These are phyloP conservation scores for Baudoinia panamericana DNA, from an alignment of 495 filamentous ascomycete species.

Conservation along the genomic window DNA sequence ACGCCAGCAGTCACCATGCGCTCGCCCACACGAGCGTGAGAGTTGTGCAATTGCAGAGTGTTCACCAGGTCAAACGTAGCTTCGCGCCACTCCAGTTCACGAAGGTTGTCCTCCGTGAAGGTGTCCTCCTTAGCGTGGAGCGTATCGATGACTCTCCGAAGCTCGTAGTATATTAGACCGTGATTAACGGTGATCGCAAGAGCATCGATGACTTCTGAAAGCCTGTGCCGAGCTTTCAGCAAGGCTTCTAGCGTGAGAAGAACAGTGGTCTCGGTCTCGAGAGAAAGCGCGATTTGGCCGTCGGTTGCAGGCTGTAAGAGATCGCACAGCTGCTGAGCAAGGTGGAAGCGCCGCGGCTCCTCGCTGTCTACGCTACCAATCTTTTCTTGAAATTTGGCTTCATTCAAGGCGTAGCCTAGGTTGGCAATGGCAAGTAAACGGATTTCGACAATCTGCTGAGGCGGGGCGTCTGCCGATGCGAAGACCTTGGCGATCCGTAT, in stretches of 20 bases:
- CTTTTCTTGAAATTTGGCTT: conserved; percentile 67
- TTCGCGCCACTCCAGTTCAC: conserved; percentile 77
- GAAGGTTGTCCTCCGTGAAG: conserved; percentile 37
- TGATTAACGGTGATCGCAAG: conserved; percentile 90
- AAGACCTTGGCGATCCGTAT: conserved; percentile 72
- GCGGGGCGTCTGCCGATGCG: conserved; percentile 44
- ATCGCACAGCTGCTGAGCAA: conserved; percentile 84
- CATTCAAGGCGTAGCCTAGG: conserved; percentile 73
- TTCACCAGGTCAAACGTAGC: conserved; percentile 69
- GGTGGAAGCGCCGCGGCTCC: conserved; percentile 76
- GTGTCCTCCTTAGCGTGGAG: conserved; percentile 44
- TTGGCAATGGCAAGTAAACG: conserved; percentile 84
- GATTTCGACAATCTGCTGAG: conserved; percentile 66
- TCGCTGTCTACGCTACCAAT: conserved; percentile 78
- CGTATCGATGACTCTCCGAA: conserved; percentile 76
- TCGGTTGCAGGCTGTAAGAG: conserved; percentile 66
- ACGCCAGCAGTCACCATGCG: conserved; percentile 74
- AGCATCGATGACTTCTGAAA: conserved; percentile 68
- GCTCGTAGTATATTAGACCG: conserved; percentile 85
- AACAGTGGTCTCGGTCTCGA: conserved; percentile 69
- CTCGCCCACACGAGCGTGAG: conserved; percentile 51
- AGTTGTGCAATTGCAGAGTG: conserved; percentile 51
- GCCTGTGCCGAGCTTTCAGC: conserved; percentile 59
- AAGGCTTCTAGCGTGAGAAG: conserved; percentile 70
- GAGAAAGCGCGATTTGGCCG: conserved; percentile 51